Evolutionary conservation across 768 basidiomycete genomes (phyloP), one percentile per base, ranked within the genome.

Genomic region (Myochromella boudieri): DNA sequence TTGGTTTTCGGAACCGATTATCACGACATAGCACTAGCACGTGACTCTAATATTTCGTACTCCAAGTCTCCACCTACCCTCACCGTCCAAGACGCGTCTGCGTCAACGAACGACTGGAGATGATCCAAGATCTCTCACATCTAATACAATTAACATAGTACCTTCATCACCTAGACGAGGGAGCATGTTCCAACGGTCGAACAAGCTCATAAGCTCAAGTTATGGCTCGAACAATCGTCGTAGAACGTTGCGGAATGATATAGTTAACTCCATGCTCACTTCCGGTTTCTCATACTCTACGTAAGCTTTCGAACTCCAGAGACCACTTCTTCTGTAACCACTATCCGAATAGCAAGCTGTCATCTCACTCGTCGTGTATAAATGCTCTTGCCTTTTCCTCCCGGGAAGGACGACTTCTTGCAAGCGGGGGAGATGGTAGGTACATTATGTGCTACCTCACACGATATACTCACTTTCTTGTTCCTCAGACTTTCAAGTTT

Each of bases 371-470:
- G 26, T 83, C 84, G 8, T 87, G 85, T 60, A 76, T 87, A 34
- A 87, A 87, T 58, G 75, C 74, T 9, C 72, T 87, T 14, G 60
- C 71, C 1, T 85, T 85, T 49, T 85, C 84, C 2, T 74, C 75
- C n/a, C 63, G 72, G 6, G 75, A 77, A 25, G 83, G 81, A 1
- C 70, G 78, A 45, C 84, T 81, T 66, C 60, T 87, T 31, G 84
- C 82, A 2, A 84, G 80, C 55, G 85, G 82, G 22, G 85, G 85
- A 26, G 85, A 87, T 62, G 84, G 83, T 84, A 63, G 49, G 76
- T 58, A 3, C 31, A 43, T 26, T 49, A 27, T 0, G 11, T 24
- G 15, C 32, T 31, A 43, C n/a, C 17, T 39, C 26, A 20, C 17
- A 36, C n/a, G 6, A 17, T 2, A 14, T 25, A 11, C 17, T 5